Evolutionary conservation across 768 basidiomycete species (phyloP).

Genomic region (Lentinula sp.): DNA sequence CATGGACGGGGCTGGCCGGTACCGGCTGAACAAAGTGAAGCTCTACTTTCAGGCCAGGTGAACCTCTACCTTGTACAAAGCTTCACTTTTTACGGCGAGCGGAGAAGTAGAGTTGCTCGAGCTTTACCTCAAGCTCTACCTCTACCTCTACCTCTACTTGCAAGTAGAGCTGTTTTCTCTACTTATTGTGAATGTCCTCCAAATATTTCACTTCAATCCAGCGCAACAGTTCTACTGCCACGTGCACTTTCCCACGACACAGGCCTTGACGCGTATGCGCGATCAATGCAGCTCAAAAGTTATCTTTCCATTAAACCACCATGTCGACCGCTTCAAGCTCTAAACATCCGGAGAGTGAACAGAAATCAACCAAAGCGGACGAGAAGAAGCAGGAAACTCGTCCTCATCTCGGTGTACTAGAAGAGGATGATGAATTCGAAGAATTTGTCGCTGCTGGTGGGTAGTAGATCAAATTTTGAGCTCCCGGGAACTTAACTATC

Average conservation of each 20-base stretch:
- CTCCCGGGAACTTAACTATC: not conserved
- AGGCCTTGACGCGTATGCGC: not conserved
- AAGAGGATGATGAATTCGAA: conserved; percentile 97
- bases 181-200: no score
- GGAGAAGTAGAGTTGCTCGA: no score
- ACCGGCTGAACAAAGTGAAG: no score
- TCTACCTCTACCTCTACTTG: no score
- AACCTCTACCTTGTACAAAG: no score
- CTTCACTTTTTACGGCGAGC: no score
- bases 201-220: no score
- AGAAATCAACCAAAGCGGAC: conserved; percentile 26
- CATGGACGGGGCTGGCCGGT: no score
- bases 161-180: no score
- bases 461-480: conserved; percentile 8
- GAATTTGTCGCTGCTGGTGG: conserved; percentile 84
- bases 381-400: conserved; percentile 43
- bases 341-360: conserved; percentile 27
- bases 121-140: no score
- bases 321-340: conserved; percentile 44
- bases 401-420: conserved; percentile 80
- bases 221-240: not conserved
- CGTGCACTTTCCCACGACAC: not conserved
- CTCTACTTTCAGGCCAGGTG: no score
- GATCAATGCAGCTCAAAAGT: not conserved
- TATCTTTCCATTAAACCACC: not conserved